Conservation (phyloP, 768 basidiomycete genomes). For the Dendrothele bispora region DNA sequence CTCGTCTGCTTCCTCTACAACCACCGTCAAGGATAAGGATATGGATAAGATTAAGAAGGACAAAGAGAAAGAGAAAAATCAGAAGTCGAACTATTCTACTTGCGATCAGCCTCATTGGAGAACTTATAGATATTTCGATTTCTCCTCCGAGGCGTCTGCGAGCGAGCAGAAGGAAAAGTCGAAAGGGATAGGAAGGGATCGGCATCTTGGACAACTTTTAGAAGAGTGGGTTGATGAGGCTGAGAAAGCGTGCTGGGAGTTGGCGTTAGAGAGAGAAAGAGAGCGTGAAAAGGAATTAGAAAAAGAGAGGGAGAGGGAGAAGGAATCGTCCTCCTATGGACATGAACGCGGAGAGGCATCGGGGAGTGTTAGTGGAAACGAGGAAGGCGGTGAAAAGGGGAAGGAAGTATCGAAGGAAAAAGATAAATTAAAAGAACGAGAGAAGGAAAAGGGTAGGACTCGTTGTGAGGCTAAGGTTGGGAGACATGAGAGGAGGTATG, state of each 20-base stretch:
- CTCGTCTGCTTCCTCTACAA: no score
- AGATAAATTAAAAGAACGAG: slow-evolving; percentile 9
- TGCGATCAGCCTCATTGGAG: slow-evolving; percentile 51
- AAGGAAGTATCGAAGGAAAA: background rate
- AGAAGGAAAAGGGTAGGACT: slow-evolving; percentile 9
- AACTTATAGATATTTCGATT: slow-evolving; percentile 47
- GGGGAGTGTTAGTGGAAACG: background rate
- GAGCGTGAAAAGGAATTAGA: background rate
- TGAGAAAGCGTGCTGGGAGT: background rate
- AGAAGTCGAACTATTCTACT: slow-evolving; percentile 14
- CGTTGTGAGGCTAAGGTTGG: slow-evolving; percentile 21
- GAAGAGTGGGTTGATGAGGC: slow-evolving; percentile 4
- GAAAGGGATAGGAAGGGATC: background rate
- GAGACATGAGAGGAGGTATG: slow-evolving; percentile 35
- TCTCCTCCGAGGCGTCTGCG: background rate
- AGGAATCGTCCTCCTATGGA: no score
- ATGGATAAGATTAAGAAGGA: background rate
- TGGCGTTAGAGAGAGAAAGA: no score
- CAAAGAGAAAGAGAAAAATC: background rate
- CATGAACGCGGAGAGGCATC: background rate
- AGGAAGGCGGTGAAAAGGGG: background rate
- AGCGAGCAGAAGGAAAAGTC: background rate
- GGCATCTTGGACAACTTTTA: slow-evolving; percentile 1
- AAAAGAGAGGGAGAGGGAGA: no score
- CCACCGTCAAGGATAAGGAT: background rate